A percentile compares a stretch with the other conserved stretches of the same genome.
Evolutionary conservation across 2,329 filamentous ascomycete species (phyloP).

Genomic region (Aspergillus pseudoglaucus): DNA sequence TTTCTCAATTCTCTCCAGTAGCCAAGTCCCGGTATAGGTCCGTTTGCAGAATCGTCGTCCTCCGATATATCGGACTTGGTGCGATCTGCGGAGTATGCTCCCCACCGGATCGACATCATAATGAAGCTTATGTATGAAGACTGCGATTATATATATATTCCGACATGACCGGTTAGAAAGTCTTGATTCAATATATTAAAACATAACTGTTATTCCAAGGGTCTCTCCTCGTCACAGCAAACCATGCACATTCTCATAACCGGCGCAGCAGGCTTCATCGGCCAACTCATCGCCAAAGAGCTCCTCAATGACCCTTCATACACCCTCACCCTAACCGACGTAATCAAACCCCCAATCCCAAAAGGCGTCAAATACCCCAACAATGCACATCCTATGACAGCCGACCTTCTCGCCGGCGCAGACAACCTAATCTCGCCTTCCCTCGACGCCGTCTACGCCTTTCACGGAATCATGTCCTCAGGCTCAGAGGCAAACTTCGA

Average conservation of each 20-base stretch:
- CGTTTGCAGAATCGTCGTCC: conserved; percentile 20
- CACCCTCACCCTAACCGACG: conserved; percentile 52
- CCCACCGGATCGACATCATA: conserved; percentile 5
- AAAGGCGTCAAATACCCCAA: conserved; percentile 42
- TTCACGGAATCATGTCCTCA: conserved; percentile 63
- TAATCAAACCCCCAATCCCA: conserved; percentile 49
- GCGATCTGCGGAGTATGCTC: conserved; percentile 26
- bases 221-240: too few species aligned
- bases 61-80: conserved; percentile 27
- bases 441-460: conserved; percentile 52
- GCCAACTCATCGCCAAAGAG: conserved; percentile 53
- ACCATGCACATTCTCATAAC: conserved; percentile 54
- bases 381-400: conserved; percentile 45
- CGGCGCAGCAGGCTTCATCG: conserved; percentile 59
- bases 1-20: too few species aligned
- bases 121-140: background rate
- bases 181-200: too few species aligned
- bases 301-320: conserved; percentile 46
- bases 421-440: conserved; percentile 34
- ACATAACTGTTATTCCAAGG: background rate
- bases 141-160: background rate
- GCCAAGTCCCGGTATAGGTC: conserved; percentile 19
- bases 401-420: conserved; percentile 48
- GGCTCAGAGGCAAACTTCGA: conserved; percentile 57
- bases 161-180: background rate